phyloP scores from a whole-genome alignment of 176 grass and related monocot genomes.

The Pharus latifolius region DNA sequence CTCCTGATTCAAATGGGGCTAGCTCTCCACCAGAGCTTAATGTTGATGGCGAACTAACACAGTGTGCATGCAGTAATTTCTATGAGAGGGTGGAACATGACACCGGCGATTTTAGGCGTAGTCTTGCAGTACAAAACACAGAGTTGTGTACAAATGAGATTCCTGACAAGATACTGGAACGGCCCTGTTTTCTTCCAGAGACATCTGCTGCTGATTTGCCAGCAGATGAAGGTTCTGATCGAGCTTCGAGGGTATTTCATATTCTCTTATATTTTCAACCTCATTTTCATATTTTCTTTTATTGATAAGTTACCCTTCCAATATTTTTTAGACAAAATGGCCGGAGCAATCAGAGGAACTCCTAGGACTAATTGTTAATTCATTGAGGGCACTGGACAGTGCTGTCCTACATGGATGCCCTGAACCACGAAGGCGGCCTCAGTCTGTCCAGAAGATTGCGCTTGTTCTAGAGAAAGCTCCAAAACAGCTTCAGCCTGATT shows the following conservation, averaged over 20 bases:
- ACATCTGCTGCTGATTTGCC: slow-evolving; percentile 34
- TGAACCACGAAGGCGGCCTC: slow-evolving; percentile 57
- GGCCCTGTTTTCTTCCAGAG: slow-evolving; percentile 29
- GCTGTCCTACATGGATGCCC: slow-evolving; percentile 61
- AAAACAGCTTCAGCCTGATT: slow-evolving; percentile 69
- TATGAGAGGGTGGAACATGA: slow-evolving; percentile 26
- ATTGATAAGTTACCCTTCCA: slow-evolving; percentile 13
- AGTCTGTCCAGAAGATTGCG: slow-evolving; percentile 68
- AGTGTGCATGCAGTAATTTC: slow-evolving; percentile 28
- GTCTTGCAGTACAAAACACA: slow-evolving; percentile 22
- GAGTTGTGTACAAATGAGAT: slow-evolving; percentile 29
- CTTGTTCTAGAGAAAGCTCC: slow-evolving; percentile 78
- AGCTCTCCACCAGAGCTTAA: slow-evolving; percentile 44
- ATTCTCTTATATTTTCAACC: slow-evolving; percentile 2
- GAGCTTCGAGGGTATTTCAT: slow-evolving; percentile 36
- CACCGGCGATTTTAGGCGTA: slow-evolving; percentile 23
- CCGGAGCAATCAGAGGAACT: slow-evolving; percentile 80
- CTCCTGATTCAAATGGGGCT: slow-evolving; percentile 50
- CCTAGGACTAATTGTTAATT: slow-evolving; percentile 83
- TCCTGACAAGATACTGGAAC: slow-evolving; percentile 29
- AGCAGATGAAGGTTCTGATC: slow-evolving; percentile 36
- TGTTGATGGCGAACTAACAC: slow-evolving; percentile 31
- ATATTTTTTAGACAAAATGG: slow-evolving; percentile 68
- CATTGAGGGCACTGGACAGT: slow-evolving; percentile 62
- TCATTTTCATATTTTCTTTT: slow-evolving; percentile 10